Evolutionary conservation across 495 filamentous ascomycete genomes (phyloP).

Genomic region (Penicillium samsonianum): DNA sequence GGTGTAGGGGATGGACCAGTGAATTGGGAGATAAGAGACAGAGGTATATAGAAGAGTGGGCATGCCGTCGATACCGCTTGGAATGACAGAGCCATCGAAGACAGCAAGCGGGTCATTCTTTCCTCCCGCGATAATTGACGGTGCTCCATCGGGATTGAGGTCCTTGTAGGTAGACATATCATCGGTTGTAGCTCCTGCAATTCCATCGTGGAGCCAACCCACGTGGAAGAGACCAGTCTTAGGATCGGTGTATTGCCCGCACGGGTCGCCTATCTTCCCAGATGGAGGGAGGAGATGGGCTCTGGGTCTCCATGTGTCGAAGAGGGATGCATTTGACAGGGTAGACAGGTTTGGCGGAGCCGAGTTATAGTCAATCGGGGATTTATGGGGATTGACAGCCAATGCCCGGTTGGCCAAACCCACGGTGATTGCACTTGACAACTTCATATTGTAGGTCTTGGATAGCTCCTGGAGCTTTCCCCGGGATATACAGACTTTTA

Average conservation of each 20-base stretch:
- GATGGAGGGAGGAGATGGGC: constrained; percentile 22
- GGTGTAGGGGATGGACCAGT: constrained; percentile 30
- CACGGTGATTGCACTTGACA: constrained; percentile 1
- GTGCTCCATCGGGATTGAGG: constrained; percentile 15
- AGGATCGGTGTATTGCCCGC: constrained; percentile 26
- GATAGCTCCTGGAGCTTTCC: too few relatives aligned
- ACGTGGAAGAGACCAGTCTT: constrained; percentile 27
- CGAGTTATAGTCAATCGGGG: constrained; percentile 18
- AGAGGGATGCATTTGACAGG: constrained; percentile 18
- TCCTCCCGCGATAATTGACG: constrained; percentile 20
- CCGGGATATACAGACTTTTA: constrained; percentile 4
- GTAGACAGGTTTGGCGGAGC: constrained; percentile 25
- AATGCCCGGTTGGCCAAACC: neutral
- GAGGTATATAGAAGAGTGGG: constrained; percentile 28
- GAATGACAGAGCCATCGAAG: constrained; percentile 28
- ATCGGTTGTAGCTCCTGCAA: constrained; percentile 20
- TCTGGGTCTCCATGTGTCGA: constrained; percentile 25
- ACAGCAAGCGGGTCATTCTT: constrained; percentile 25
- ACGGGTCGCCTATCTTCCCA: constrained; percentile 25
- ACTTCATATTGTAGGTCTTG: constrained; percentile 2
- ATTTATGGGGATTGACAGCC: constrained; percentile 6
- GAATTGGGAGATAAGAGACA: constrained; percentile 26
- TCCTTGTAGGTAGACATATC: constrained; percentile 23
- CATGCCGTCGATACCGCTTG: constrained; percentile 19
- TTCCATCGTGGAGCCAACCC: constrained; percentile 24